Evolutionary conservation across 225 moss, liverwort and hornwort genomes (phyloP).

Genomic region (Takakia lepidozioides): DNA sequence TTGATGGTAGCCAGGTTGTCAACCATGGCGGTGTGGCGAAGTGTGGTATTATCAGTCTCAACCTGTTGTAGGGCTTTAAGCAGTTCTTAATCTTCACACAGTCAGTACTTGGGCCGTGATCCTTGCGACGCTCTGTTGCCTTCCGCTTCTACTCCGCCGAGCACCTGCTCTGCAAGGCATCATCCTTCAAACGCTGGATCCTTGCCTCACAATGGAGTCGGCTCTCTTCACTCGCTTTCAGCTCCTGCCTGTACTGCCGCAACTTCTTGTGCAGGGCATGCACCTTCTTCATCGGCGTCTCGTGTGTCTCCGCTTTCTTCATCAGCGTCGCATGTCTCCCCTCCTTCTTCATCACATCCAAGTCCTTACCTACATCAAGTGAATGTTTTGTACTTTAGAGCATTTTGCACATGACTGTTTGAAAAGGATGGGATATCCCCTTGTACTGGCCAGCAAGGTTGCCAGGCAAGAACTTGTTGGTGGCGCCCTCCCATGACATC

Average conservation of each 20-base stretch:
- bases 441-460: too few relatives aligned
- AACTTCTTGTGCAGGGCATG: conserved; percentile 11
- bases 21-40: conserved; percentile 20
- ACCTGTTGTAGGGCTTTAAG: conserved; percentile 22
- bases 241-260: conserved; percentile 4
- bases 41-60: conserved; percentile 20
- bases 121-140: conserved; percentile 1
- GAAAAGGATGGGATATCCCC: too few relatives aligned
- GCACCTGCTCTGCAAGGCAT: conserved; percentile 3
- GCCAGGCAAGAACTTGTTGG: too few relatives aligned
- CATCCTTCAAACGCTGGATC: conserved; percentile 12
- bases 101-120: conserved; percentile 5
- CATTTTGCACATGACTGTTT: too few relatives aligned
- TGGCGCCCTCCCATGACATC: too few relatives aligned
- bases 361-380: conserved; percentile 3
- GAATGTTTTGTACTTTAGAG: too few relatives aligned
- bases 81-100: conserved; percentile 28
- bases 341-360: conserved; percentile 1
- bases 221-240: conserved; percentile 20
- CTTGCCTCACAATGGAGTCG: conserved; percentile 8
- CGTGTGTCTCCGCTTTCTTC: conserved; percentile 5
- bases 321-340: conserved; percentile 1
- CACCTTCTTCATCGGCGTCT: conserved; percentile 2
- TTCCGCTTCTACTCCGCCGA: conserved; percentile 7
- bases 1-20: conserved; percentile 22